Conservation (phyloP, 257 asterid species). For the Leptodermis oblonga region DNA sequence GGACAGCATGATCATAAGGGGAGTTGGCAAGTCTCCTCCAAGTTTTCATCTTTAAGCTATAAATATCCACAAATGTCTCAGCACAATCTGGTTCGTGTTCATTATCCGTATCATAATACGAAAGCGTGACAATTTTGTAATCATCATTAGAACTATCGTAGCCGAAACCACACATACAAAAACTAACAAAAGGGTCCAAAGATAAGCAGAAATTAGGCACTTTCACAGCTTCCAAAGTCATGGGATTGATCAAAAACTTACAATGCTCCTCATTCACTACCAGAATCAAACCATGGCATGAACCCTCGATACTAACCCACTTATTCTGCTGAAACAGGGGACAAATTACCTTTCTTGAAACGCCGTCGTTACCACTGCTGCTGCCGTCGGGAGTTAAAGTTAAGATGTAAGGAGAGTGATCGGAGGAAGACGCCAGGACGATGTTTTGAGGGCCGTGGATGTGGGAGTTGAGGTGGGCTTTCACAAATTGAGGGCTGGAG, state of each 20-base stretch:
- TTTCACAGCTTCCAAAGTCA: conserved; percentile 20
- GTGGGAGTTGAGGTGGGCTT: conserved; percentile 17
- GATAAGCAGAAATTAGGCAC: conserved; percentile 22
- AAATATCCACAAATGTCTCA: conserved; percentile 38
- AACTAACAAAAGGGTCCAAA: conserved; percentile 10
- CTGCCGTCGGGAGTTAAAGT: background rate
- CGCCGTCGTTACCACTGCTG: background rate
- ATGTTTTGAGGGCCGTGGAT: conserved; percentile 15
- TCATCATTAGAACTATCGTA: conserved; percentile 34
- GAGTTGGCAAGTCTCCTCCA: conserved; percentile 38
- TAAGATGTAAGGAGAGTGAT: conserved; percentile 9
- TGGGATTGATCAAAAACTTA: conserved; percentile 33
- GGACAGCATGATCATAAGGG: conserved; percentile 37
- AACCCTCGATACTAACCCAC: conserved; percentile 20
- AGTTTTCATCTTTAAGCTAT: conserved; percentile 25
- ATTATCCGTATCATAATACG: conserved; percentile 23
- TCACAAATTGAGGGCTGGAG: background rate
- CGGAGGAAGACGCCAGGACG: conserved; percentile 16
- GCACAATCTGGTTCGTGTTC: conserved; percentile 23
- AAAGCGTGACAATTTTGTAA: conserved; percentile 39
- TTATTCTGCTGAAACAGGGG: background rate
- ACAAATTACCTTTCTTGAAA: background rate
- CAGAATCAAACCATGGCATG: conserved; percentile 32
- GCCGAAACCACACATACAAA: conserved; percentile 34
- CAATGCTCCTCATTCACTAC: background rate